These are phyloP conservation scores for Colletotrichum phormii DNA, from an alignment of 2,329 filamentous ascomycete genomes.

Conservation along the genomic window DNA sequence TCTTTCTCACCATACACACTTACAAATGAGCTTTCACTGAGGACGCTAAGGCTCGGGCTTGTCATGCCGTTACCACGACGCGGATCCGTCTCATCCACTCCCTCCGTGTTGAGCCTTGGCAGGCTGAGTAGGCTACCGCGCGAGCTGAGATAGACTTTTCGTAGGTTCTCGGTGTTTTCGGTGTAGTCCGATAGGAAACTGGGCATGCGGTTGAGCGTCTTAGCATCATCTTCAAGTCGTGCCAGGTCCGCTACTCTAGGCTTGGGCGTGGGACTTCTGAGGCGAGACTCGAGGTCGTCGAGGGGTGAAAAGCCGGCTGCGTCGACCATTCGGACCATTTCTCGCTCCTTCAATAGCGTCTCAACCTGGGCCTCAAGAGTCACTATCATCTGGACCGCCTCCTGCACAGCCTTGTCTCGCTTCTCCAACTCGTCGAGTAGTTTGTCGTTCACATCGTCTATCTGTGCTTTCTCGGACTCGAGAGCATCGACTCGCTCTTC, in stretches of 20 bases:
- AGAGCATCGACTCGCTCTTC: conserved; percentile 69
- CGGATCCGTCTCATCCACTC: conserved; percentile 49
- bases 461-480: conserved; percentile 63
- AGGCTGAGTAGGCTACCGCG: conserved; percentile 63
- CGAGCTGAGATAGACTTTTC: conserved; percentile 67
- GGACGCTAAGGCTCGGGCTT: conserved; percentile 71
- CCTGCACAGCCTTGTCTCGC: conserved; percentile 76
- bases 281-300: conserved; percentile 44
- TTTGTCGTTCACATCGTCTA: conserved; percentile 68
- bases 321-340: conserved; percentile 64
- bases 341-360: conserved; percentile 63
- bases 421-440: conserved; percentile 72
- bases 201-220: conserved; percentile 67
- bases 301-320: conserved; percentile 50
- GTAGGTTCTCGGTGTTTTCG: conserved; percentile 70
- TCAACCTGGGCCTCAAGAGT: conserved; percentile 71
- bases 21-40: conserved; percentile 76
- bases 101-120: conserved; percentile 57
- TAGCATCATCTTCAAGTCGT: conserved; percentile 46
- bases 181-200: conserved; percentile 72
- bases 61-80: conserved; percentile 51
- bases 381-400: conserved; percentile 78
- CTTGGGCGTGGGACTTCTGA: conserved; percentile 24
- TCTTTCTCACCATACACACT: conserved; percentile 70
- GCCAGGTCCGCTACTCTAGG: conserved; percentile 38